Base-by-base conservation (phyloP, 177 flowering plant genomes). In the Vitis hybrid region DNA sequence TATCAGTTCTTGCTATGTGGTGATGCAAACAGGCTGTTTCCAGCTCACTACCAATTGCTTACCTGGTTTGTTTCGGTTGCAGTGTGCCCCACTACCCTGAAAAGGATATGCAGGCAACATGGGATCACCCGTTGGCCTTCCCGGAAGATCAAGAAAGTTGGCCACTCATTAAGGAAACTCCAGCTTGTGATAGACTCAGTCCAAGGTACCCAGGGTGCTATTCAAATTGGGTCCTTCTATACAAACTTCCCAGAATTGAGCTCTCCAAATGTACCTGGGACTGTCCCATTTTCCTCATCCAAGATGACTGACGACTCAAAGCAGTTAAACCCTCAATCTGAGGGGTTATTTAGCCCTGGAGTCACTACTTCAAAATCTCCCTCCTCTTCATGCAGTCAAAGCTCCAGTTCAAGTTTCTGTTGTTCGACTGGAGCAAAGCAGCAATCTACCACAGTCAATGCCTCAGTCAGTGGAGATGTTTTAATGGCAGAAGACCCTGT, bases 101-200 rank as follows among this genome's bases (percentile, higher is more conserved):
- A 93, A 79, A 76, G 97, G 78, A 93, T 93, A 74, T 93, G 98
- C 84, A 87, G 98, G 72, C 96, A 89, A 59, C 91, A 91, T 78
- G 98, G 97, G 50, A 92, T 93, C 66, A 80, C 84, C 3, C 73
- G 98, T 46, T 93, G 98, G 97, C 98, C 98, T 63, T 93, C 98
- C 56, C 78, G 97, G 59, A 90, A 89, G 83, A 90, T 91, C 76
- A 90, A 90, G 84, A 93, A 91, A 80, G 97, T 92, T 14, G 90
- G 89, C 2, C 97, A 89, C 74, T 89, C 97, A n/a, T 72, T 93
- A 19, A 77, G 70, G 81, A 91, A 90, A 80, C 91, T 93, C 60
- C 92, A 92, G 70, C 83, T 80, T 63, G 93, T 90, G 60, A 90
- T 93, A 14, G 91, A 92, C 72, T 91, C 98, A 17, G 97, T 91